Evolutionary conservation across 2,329 filamentous ascomycete species (phyloP).

Genomic region (Hysterium pulicare): DNA sequence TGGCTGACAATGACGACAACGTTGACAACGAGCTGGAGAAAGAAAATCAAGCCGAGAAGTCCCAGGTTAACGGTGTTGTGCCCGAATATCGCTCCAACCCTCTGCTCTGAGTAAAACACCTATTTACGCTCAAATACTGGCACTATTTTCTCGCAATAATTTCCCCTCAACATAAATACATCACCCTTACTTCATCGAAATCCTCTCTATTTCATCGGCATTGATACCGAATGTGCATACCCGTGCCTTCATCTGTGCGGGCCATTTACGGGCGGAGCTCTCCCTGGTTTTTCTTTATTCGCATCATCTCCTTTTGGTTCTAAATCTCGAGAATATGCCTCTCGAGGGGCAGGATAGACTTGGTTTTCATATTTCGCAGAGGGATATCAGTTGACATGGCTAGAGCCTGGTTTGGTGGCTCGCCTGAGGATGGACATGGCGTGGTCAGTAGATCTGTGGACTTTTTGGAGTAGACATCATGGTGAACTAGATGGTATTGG

Average conservation of each 20-base stretch:
- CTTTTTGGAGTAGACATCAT: too few relatives aligned
- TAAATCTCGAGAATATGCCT: too few relatives aligned
- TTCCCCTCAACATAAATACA: not conserved
- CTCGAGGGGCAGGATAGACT: too few relatives aligned
- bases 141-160: not conserved
- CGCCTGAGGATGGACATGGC: not conserved
- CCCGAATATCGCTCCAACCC: conserved; percentile 64
- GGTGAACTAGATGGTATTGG: too few relatives aligned
- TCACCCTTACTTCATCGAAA: not conserved
- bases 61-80: conserved; percentile 51
- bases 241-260: not conserved
- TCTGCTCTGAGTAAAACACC: conserved; percentile 56
- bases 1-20: conserved; percentile 69
- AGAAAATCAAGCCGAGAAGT: conserved; percentile 50
- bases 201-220: not conserved
- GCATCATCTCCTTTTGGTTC: conserved; percentile 2
- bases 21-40: conserved; percentile 46
- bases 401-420: conserved; percentile 1
- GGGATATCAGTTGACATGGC: not conserved
- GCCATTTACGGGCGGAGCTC: not conserved
- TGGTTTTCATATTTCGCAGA: too few relatives aligned
- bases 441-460: not conserved
- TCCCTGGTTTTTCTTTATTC: not conserved
- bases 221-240: not conserved
- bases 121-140: not conserved